A percentile compares a stretch with the other conserved stretches of the same genome.
phyloP scores from a whole-genome alignment of 352 stramenopile species.

The Pythium catenulatum region DNA sequence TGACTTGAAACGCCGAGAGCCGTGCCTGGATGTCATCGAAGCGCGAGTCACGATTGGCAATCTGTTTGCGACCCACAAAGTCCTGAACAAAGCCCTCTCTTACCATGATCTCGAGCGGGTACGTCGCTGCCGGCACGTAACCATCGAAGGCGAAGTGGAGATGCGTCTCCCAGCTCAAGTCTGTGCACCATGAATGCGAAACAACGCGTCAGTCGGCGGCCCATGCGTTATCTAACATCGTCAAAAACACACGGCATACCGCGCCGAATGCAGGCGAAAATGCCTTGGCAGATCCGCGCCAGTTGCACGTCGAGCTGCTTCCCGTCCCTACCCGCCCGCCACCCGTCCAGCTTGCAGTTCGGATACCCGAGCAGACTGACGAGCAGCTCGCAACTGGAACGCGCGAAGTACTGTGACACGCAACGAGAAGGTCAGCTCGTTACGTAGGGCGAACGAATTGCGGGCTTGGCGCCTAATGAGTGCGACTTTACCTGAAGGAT shows the following conservation, averaged over 20 bases:
- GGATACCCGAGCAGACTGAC: conserved; percentile 77
- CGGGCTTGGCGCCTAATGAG: not conserved
- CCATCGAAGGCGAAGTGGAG: conserved; percentile 75
- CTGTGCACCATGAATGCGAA: no score
- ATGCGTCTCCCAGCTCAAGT: conserved; percentile 66
- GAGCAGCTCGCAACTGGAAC: conserved; percentile 74
- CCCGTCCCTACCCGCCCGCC: not conserved
- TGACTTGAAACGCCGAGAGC: conserved; percentile 53
- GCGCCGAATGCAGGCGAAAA: conserved; percentile 46
- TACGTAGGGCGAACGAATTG: not conserved
- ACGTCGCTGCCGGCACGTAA: conserved; percentile 67
- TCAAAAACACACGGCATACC: conserved; percentile 21
- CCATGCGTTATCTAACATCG: no score
- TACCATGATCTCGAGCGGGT: conserved; percentile 73
- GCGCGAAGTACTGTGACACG: conserved; percentile 71
- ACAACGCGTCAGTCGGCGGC: no score
- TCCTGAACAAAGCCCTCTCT: no score
- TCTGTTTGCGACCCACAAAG: no score
- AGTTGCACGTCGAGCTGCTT: not conserved
- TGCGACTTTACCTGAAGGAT: conserved; percentile 56
- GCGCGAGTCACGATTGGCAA: no score
- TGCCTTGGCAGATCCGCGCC: not conserved
- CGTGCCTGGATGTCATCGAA: no score
- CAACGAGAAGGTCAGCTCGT: not conserved
- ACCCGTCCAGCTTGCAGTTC: conserved; percentile 63